Conservation (phyloP, 176 grass and related monocot species). For the Lolium rigidum region DNA sequence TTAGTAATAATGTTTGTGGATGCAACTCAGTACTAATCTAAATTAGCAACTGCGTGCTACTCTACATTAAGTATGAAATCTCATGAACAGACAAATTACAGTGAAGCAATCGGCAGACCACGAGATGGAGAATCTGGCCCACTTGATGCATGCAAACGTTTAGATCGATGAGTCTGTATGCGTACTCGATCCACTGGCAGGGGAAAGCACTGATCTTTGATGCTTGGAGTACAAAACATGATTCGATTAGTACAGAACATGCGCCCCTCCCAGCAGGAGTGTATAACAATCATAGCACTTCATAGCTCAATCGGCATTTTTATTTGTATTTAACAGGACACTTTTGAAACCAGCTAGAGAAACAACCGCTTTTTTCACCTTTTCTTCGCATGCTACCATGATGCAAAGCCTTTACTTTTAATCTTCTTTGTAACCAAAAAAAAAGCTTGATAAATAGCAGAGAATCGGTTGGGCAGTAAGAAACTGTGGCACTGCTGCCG, state of each 20-base stretch:
- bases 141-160: background rate
- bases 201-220: conserved; percentile 1
- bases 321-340: background rate
- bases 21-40: background rate
- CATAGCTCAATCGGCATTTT: background rate
- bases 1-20: background rate
- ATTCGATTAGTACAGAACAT: conserved; percentile 7
- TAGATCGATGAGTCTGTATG: background rate
- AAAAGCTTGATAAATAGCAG: background rate
- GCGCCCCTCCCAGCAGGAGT: background rate
- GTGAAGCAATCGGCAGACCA: background rate
- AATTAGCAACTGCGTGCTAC: background rate
- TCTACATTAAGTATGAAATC: background rate
- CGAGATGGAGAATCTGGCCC: conserved; percentile 1
- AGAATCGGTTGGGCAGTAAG: background rate
- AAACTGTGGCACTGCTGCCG: no score
- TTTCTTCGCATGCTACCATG: conserved; percentile 26
- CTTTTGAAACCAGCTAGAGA: background rate
- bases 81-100: background rate
- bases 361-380: background rate
- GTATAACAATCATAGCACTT: background rate
- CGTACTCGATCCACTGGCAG: background rate
- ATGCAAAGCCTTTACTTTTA: background rate
- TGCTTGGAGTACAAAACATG: conserved; percentile 37
- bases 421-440: background rate